A percentile compares a stretch with the other conserved stretches of the same genome.
phyloP scores from a whole-genome alignment of 1,139 yeast species.

The Zhuliangozyma blackwelliae region DNA sequence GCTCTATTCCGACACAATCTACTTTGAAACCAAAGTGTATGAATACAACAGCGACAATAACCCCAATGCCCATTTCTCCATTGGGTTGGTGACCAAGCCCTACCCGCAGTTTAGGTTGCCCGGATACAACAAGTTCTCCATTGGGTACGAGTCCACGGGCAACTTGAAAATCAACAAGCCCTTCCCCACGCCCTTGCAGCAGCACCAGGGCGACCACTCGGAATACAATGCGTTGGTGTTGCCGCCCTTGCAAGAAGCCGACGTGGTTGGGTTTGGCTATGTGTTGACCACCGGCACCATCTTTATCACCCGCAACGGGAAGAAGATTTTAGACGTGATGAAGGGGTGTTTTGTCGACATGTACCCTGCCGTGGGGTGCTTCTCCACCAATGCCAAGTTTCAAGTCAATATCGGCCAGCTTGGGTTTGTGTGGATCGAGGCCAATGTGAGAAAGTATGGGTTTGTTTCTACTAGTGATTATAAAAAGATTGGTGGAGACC shows the following conservation, averaged over 20 bases:
- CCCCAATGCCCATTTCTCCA: constrained; percentile 53
- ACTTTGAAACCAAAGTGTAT: constrained; percentile 66
- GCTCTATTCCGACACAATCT: constrained; percentile 54
- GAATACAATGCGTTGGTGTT: constrained; percentile 60
- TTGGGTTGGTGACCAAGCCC: constrained; percentile 85
- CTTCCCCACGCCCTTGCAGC: constrained; percentile 46
- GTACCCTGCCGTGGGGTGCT: constrained; percentile 88
- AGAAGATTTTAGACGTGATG: constrained; percentile 77
- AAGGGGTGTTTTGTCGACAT: constrained; percentile 75
- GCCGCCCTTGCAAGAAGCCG: constrained; percentile 77
- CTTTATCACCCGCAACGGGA: constrained; percentile 89
- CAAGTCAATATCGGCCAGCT: constrained; percentile 85
- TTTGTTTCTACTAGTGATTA: constrained; percentile 64
- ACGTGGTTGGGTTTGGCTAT: constrained; percentile 90
- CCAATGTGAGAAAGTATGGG: constrained; percentile 90
- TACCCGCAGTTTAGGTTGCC: constrained; percentile 86
- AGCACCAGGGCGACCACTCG: constrained; percentile 45
- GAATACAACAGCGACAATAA: constrained; percentile 33
- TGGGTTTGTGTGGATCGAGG: constrained; percentile 93
- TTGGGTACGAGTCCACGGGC: constrained; percentile 87
- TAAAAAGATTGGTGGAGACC: constrained; percentile 37
- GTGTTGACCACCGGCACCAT: constrained; percentile 75
- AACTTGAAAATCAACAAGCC: constrained; percentile 80
- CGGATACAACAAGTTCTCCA: constrained; percentile 75
- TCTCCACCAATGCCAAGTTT: constrained; percentile 63